Conservation (phyloP, 441 rosid species). For the Syzygium malaccense region DNA sequence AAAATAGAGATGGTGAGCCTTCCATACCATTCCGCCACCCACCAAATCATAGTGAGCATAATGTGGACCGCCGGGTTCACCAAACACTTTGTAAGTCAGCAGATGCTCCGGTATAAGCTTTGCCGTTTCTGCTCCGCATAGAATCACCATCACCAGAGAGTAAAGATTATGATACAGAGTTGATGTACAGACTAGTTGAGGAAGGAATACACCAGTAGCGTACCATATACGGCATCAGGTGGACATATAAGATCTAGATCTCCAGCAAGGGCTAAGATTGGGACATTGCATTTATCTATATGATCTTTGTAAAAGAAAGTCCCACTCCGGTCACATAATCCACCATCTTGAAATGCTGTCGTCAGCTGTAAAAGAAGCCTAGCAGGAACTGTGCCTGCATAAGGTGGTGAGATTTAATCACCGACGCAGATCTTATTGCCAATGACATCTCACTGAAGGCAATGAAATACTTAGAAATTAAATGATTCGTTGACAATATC, state of each 20-base stretch:
- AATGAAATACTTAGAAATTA: not conserved
- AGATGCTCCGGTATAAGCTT: constrained; percentile 40
- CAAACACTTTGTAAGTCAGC: constrained; percentile 43
- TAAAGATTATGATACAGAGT: not conserved
- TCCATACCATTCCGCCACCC: constrained; percentile 35
- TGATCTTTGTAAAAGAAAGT: constrained; percentile 50
- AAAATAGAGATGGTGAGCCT: not conserved
- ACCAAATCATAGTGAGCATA: constrained; percentile 53
- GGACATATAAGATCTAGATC: constrained; percentile 59
- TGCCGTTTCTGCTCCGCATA: constrained; percentile 38
- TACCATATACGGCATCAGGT: constrained; percentile 60
- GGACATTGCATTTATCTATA: constrained; percentile 46
- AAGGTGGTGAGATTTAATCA: not conserved
- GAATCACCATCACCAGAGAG: not conserved
- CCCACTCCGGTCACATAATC: constrained; percentile 40
- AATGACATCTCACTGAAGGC: not conserved
- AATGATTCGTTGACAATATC: not conserved
- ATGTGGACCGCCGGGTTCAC: constrained; percentile 59
- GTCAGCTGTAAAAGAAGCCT: constrained; percentile 41
- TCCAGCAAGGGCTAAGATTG: constrained; percentile 49
- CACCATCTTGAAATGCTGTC: constrained; percentile 29
- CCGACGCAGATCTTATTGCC: not conserved
- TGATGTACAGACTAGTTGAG: not conserved
- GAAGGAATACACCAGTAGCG: not conserved
- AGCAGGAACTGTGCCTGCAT: constrained; percentile 43